Evolutionary conservation across 345 rosid genomes (phyloP).

Genomic region (Eucalyptus erythrocorys): DNA sequence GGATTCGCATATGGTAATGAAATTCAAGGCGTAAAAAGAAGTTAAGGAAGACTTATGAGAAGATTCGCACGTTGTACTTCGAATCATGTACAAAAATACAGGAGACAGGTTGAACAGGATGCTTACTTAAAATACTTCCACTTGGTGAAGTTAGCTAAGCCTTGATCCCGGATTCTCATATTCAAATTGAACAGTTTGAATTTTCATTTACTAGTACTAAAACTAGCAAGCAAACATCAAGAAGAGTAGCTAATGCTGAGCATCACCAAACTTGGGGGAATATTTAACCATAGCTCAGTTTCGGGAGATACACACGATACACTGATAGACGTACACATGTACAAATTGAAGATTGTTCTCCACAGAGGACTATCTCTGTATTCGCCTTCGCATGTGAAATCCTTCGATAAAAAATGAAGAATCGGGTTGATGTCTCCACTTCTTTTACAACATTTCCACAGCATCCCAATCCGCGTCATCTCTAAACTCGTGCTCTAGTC

Average conservation of each 20-base stretch:
- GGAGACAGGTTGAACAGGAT: background rate
- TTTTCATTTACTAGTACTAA: background rate
- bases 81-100: background rate
- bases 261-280: background rate
- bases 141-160: background rate
- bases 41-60: background rate
- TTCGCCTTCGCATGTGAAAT: background rate
- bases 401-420: background rate
- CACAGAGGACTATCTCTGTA: background rate
- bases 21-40: background rate
- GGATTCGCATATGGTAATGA: background rate
- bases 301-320: background rate
- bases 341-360: background rate
- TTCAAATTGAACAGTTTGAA: background rate
- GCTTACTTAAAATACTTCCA: background rate
- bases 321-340: background rate
- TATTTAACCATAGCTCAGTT: background rate
- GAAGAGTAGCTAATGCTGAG: background rate
- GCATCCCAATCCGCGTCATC: constrained; percentile 49
- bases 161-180: background rate
- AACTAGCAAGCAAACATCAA: background rate
- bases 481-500: constrained; percentile 18
- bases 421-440: background rate
- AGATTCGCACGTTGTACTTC: background rate
- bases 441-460: constrained; percentile 13